phyloP scores from a whole-genome alignment of 768 basidiomycete species.

The Kwoniella mangroviensis region DNA sequence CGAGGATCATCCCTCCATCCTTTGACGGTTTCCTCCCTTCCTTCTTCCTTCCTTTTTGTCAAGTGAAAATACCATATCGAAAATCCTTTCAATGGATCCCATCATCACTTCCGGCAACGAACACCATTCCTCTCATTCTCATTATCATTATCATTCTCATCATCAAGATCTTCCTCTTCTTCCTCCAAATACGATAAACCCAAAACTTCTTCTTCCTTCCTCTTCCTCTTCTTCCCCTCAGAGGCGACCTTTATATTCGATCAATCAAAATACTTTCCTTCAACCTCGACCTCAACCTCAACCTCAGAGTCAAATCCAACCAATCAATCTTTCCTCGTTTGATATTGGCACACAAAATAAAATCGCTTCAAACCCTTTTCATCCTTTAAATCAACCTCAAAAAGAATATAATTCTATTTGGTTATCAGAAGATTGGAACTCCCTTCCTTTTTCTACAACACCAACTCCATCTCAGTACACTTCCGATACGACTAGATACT shows the following conservation, averaged over 20 bases:
- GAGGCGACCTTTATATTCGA: background rate
- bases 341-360: background rate
- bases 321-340: background rate
- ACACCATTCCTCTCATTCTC: background rate
- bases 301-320: background rate
- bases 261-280: background rate
- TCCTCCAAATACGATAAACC: background rate
- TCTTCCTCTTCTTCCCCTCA: background rate
- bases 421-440: slow-evolving; percentile 12
- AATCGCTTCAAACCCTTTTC: background rate
- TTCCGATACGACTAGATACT: background rate
- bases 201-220: slow-evolving; percentile 3
- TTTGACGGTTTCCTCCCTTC: background rate
- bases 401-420: background rate
- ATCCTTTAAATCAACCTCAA: background rate
- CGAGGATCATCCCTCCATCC: background rate
- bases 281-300: background rate
- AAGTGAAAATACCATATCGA: background rate
- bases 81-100: background rate
- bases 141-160: background rate
- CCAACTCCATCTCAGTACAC: background rate
- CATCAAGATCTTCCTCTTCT: background rate
- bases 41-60: background rate
- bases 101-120: background rate
- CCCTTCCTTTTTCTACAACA: background rate